Base-by-base conservation (phyloP, 1,284 basidiomycete genomes). In the Sanghuangporus baumii region DNA sequence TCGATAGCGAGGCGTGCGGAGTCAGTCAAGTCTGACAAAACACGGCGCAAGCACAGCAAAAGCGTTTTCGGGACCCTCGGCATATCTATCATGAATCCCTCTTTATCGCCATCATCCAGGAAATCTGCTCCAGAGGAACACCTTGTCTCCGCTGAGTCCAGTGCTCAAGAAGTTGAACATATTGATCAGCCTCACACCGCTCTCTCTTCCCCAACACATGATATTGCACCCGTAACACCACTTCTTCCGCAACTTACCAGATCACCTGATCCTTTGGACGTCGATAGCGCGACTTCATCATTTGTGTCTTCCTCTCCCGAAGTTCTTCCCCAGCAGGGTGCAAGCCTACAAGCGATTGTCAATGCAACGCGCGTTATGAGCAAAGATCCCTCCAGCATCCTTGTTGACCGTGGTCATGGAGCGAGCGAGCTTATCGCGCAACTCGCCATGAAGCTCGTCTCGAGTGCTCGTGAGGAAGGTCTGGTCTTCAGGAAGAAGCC, bases 301-400 rank as follows among this genome's bases (percentile, higher is more conserved):
- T 43, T 26, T 37, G 7, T 63, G 9, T 56, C 61, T 55, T 40
- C 57, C 56, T 26, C 61, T 36, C 48, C 59, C 23, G 50, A 64
- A 16, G 43, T 52, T 20, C 11, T 64, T 38, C 37, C 61, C 2
- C 72, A 73, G 5, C 89, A 89, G 70, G 87, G 87, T 2, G 71
- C 85, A 0, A 81, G 85, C 0, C 69, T 93, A 6, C 82, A 82
- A n/a, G 91, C 91, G 0, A 91, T 93, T 61, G 81, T 83, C n/a
- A 85, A 91, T 62, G 90, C 91, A 0, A 93, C 89, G n/a, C 85
- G 94, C 0, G 88, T 96, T 41, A 91, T 96, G 86, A 92, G 91
- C 0, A 81, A 86, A 2, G 92, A 93, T 67, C 84, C 91, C 0
- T 76, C 80, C 11, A 92, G 90, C 65, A 85, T 95, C 59, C 80